Percentiles rank a stretch among this genome's conserved stretches.
Evolutionary conservation across 768 basidiomycete genomes (phyloP).

Genomic region (Boletellus ananas): DNA sequence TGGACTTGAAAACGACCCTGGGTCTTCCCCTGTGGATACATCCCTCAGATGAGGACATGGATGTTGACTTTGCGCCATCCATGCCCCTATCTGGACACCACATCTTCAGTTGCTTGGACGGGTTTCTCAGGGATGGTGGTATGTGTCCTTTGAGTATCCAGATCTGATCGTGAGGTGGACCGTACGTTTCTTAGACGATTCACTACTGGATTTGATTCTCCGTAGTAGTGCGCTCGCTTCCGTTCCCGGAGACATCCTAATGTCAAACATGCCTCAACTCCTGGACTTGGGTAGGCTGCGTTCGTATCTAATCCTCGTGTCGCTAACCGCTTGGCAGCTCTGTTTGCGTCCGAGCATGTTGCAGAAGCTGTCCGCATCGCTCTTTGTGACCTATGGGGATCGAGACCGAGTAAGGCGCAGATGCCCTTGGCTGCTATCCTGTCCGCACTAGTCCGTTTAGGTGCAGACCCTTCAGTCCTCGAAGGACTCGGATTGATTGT

Average conservation of each 20-base stretch:
- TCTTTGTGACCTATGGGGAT: constrained; percentile 34
- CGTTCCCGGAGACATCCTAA: constrained; percentile 28
- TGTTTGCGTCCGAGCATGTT: constrained; percentile 26
- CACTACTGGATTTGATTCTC: constrained; percentile 38
- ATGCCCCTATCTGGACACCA: constrained; percentile 20
- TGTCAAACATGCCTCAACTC: constrained; percentile 37
- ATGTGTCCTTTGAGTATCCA: constrained; percentile 9
- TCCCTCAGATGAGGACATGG: constrained; percentile 19
- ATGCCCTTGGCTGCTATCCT: constrained; percentile 37
- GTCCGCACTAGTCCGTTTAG: constrained; percentile 40
- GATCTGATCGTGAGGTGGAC: neutral
- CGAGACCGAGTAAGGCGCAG: constrained; percentile 17
- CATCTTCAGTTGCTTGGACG: constrained; percentile 31
- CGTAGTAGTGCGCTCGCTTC: constrained; percentile 38
- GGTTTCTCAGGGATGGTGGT: constrained; percentile 34
- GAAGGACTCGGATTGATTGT: constrained; percentile 32
- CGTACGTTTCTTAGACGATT: constrained; percentile 33
- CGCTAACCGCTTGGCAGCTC: constrained; percentile 14
- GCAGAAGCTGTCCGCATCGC: constrained; percentile 30
- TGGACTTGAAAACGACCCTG: constrained; percentile 13
- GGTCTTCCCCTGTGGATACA: constrained; percentile 34
- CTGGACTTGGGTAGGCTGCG: constrained; percentile 38
- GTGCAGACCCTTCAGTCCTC: constrained; percentile 39
- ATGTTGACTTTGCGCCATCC: constrained; percentile 12
- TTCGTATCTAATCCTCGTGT: neutral